Evolutionary conservation across 306 rosid genomes (phyloP), one percentile per base, ranked within the genome.

Genomic region (Prunus padus): DNA sequence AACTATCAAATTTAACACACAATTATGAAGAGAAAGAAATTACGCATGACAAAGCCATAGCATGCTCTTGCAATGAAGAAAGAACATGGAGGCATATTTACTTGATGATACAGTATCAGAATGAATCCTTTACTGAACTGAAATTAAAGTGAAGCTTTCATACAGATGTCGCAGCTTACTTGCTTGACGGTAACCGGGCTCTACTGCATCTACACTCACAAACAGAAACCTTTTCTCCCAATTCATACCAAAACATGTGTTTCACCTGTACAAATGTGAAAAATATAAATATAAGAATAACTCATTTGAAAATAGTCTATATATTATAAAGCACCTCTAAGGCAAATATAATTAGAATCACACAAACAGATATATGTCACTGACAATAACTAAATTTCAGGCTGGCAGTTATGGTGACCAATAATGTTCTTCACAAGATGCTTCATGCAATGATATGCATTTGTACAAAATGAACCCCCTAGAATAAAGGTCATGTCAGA

Each of bases 171-270:
- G 74, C 63, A 79, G 78, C 87, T 88, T 88, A 94, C 98, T 86
- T 91, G 97, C 97, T 94, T 73, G 98, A 95, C 16, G 95, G 98
- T 78, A 94, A 91, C 61, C 84, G 77, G 45, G 98, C 98, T 81
- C 96, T 90, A 8, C 93, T 90, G 90, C 97, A 94, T 86, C 97
- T 86, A 77, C 98, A 94, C 76, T 94, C 98, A 54, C 98, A 94
- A 51, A 87, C 82, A 74, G 96, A 94, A 81, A 90, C 90, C 56
- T 86, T 63, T 26, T 94, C 92, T 72, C 87, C 87, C 19, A 89
- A 49, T 23, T 78, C 80, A 84, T 90, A 94, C 98, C 98, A 94
- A 76, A 91, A 97, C 97, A 94, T 80, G 86, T 94, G 97, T 87
- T 86, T 94, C 85, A 94, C 98, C 98, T 94, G 82, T 76, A 88